Percentiles rank a stretch among this genome's conserved stretches.
phyloP scores from a whole-genome alignment of 768 basidiomycete species.

The Tephrocybe rancida region DNA sequence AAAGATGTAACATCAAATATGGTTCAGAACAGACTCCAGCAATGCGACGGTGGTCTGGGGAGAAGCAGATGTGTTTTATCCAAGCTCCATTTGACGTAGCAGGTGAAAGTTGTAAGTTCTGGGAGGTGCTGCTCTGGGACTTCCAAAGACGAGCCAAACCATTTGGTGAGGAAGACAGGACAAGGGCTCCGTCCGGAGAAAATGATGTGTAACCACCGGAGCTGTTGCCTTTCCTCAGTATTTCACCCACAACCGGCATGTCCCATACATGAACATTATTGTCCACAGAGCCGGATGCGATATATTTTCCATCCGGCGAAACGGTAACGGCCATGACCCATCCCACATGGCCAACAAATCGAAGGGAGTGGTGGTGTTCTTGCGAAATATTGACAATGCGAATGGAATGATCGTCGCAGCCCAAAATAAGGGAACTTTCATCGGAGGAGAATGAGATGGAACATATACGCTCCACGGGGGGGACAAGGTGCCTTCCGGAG shows the following conservation, averaged over 20 bases:
- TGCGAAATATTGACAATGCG: background rate
- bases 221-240: background rate
- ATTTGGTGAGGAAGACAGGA: background rate
- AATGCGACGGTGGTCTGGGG: constrained; percentile 1
- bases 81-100: background rate
- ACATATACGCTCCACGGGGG: background rate
- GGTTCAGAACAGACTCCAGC: constrained; percentile 1
- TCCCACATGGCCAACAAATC: constrained; percentile 12
- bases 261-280: constrained; percentile 28
- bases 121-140: background rate
- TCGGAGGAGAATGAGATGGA: background rate
- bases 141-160: background rate
- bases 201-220: background rate
- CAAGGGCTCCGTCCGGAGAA: background rate
- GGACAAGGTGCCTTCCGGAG: background rate
- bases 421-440: background rate
- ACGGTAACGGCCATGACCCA: constrained; percentile 15
- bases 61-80: constrained; percentile 1
- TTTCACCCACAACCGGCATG: constrained; percentile 7
- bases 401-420: constrained; percentile 2
- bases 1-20: constrained; percentile 2
- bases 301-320: constrained; percentile 23
- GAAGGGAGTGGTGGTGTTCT: background rate
- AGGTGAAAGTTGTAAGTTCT: background rate
- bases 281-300: constrained; percentile 25